Evolutionary conservation across 2,329 filamentous ascomycete species (phyloP), one percentile per base, ranked within the genome.

Genomic region (Parastagonospora avenae): DNA sequence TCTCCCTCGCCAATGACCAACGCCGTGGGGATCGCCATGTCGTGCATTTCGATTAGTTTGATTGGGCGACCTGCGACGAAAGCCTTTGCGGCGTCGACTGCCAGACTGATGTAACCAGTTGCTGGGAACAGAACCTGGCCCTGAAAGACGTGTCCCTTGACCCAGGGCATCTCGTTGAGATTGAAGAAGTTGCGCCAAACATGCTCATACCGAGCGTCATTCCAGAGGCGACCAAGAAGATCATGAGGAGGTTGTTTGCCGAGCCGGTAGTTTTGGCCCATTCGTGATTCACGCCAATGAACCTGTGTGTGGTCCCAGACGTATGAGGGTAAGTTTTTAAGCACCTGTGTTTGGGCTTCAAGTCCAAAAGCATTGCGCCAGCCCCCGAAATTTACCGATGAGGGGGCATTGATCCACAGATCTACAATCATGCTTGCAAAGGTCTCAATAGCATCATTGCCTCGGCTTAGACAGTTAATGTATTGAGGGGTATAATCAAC

Each of bases 91-190:
- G 65, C 63, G 37, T 68, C 64, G 2, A 65, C n/a, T 1, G 71
- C 74, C 62, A 78, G 77, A 4, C 68, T 62, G 0, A 80, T 50
- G 48, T 77, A 81, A 0, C 70, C 79, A 1, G 79, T 75, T 1
- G 61, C 74, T 0, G 80, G 80, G 32, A 78, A 79, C 1, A 82
- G 59, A 1, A 75, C 61, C 8, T 76, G 65, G 1, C 54, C 55
- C 32, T 65, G 57, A 1, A 68, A 15, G 2, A 48, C 9, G 37
- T 68, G 65, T 2, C 53, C 61, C 2, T 4, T 2, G 1, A 68
- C 11, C 65, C 65, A 67, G 0, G 53, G 28, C 5, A 59, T 24
- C 30, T 64, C 55, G 1, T 41, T 42, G 0, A 42, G 52, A 0
- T 36, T 30, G 2, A 68, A 16, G 5, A 55, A 19, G 12, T 63